Base-by-base conservation (phyloP, 176 grass and related monocot genomes). In the Triticum timopheevii region DNA sequence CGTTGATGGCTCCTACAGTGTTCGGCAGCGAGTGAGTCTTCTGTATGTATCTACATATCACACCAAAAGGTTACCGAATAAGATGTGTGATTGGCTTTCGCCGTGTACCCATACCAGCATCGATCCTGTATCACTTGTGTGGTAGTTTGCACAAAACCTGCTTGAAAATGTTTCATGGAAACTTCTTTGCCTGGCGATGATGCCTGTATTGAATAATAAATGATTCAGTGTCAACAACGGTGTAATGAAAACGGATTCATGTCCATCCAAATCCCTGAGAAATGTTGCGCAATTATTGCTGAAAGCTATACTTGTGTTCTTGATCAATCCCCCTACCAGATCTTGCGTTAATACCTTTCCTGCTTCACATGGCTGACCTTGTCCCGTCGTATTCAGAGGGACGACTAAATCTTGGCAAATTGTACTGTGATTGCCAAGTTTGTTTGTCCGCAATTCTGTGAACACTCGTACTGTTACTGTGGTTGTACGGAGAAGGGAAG, bases 1-100 rank as follows among this genome's bases (percentile, higher is more conserved):
- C 86, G 83, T 79, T 95, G 72, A 95, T 50, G 66, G 19, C 45
- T 61, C 44, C 8, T 80, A 15, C 56, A 34, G 31, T 49, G 44
- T 58, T 7, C 11, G 44, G 36, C 45, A 0, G 19, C 19, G 4
- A 49, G 47, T 17, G 62, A 22, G 61, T 27, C 25, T 16, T 52
- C n/a, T 65, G 58, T 49, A 34, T 52, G 73, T 76, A 52, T 59
- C 54, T 22, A 59, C 19, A 59, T 50, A 61, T 19, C 68, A 73
- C 2, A 1, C 44, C 31, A 24, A 23, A 47, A 15, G 24, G 24
- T 11, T 80, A 77, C 34, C 15, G 30, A 92, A 92, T 92, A 92
- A 92, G 44, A 63, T 76, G 30, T 86, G 23, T 8, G 49, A 19
- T 34, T 22, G 12, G 17, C 44, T 69, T 22, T 25, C 15, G 23